Conservation (phyloP, 2,329 filamentous ascomycete species). For the Penicillium freii region DNA sequence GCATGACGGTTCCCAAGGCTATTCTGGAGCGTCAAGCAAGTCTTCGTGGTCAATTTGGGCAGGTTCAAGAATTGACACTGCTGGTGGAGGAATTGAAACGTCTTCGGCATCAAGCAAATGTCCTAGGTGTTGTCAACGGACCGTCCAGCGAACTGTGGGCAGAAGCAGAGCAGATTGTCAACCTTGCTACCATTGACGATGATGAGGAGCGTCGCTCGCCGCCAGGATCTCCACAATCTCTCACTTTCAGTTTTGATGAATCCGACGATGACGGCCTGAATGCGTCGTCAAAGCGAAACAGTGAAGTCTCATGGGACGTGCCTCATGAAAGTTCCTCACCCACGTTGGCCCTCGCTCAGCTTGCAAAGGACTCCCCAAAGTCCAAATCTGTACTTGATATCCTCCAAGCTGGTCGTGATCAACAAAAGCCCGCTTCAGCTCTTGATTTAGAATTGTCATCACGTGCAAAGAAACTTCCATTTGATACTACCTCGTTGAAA, state of each 20-base stretch:
- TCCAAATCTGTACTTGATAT: slow-evolving; percentile 63
- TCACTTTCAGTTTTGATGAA: slow-evolving; percentile 57
- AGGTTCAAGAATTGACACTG: slow-evolving; percentile 62
- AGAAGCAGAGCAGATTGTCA: slow-evolving; percentile 66
- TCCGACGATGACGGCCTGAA: slow-evolving; percentile 54
- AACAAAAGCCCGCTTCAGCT: slow-evolving; percentile 28
- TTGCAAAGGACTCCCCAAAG: slow-evolving; percentile 58
- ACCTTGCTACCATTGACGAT: slow-evolving; percentile 63
- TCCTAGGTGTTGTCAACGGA: slow-evolving; percentile 54
- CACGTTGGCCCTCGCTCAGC: slow-evolving; percentile 40
- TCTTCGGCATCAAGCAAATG: slow-evolving; percentile 55
- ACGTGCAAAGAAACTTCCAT: slow-evolving; percentile 57
- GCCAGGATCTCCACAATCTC: slow-evolving; percentile 55
- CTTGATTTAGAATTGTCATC: slow-evolving; percentile 25
- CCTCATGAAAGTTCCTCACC: slow-evolving; percentile 24
- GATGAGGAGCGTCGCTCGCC: slow-evolving; percentile 54
- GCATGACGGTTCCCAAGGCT: slow-evolving; percentile 55
- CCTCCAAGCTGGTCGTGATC: slow-evolving; percentile 51
- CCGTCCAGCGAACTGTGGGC: slow-evolving; percentile 58
- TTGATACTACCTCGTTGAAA: slow-evolving; percentile 63
- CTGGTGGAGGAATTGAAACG: slow-evolving; percentile 66
- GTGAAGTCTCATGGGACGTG: slow-evolving; percentile 33
- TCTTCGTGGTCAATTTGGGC: slow-evolving; percentile 63
- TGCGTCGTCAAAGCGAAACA: slow-evolving; percentile 32
- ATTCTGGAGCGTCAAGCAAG: slow-evolving; percentile 65